Evolutionary conservation across 495 filamentous ascomycete species (phyloP), one percentile per base, ranked within the genome.

Genomic region (Hypoxylon perforatum): DNA sequence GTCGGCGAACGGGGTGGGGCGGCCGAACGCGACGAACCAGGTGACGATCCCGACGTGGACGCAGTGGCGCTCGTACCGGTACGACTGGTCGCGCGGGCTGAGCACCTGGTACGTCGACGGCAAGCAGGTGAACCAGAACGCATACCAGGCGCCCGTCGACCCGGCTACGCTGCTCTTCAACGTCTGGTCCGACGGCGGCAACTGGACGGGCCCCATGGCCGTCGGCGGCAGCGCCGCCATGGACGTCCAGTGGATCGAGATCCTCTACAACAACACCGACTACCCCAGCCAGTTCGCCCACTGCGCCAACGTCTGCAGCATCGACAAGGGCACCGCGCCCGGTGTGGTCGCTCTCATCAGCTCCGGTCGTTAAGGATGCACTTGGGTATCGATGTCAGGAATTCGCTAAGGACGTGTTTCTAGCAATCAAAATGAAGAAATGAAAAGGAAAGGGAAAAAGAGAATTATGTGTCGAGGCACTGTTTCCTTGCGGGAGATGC

Each of bases 171-270:
- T 94, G 12, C 81, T 89, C 9, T 67, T 93, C 55, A 93, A 93
- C 66, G 84, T 90, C 48, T 94, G 91, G 91, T 89, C 88, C 71
- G 86, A 93, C 70, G 91, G 91, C 0, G 87, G 90, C 0, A 61
- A 73, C 12, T 94, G 91, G 91, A 86, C 86, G 9, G 91, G 90
- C 3, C 85, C 89, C 61, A 90, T 94, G 89, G 78, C 58, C 3
- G 55, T 81, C 0, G 80, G 80, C 0, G 81, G 85, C 7, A 77
- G 80, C 23, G 89, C 91, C 1, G 82, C 83, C 50, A 74, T 92
- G 74, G 87, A 90, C 62, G 81, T 94, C 30, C 88, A 92, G 71
- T 92, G 88, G 84, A 84, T 93, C 42, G 89, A 93, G 71, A 67
- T 93, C 70, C 82, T 86, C 3, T 94, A 86, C 67, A 94, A 94